Conservation (phyloP, 345 rosid genomes). For the Hibiscus mutabilis region DNA sequence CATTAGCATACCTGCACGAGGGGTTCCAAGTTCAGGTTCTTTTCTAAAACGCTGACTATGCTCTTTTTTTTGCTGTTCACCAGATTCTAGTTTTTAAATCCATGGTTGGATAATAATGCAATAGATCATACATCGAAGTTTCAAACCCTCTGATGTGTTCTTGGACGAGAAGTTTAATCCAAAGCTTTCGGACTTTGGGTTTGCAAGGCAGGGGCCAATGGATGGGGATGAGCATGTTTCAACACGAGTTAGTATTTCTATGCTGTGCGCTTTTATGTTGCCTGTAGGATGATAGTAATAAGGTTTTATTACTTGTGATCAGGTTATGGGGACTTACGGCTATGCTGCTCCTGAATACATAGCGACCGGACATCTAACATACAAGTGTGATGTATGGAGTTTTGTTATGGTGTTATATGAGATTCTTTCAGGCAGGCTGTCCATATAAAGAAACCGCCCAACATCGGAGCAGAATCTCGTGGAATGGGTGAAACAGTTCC, state of each 20-base stretch:
- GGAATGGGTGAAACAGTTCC: conserved; percentile 65
- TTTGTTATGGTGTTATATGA: conserved; percentile 81
- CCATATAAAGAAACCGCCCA: conserved; percentile 59
- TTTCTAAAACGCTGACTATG: not conserved
- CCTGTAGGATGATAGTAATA: not conserved
- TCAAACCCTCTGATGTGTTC: conserved; percentile 69
- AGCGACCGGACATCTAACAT: conserved; percentile 69
- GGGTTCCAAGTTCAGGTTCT: conserved; percentile 67
- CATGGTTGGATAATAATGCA: not conserved
- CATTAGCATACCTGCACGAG: conserved; percentile 74
- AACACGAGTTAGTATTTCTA: conserved; percentile 53
- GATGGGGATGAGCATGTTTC: conserved; percentile 29
- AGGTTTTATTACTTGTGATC: conserved; percentile 8
- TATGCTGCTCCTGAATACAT: conserved; percentile 93
- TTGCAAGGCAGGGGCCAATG: conserved; percentile 84
- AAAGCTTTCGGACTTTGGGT: conserved; percentile 72
- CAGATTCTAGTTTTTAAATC: not conserved
- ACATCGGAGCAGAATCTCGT: conserved; percentile 49
- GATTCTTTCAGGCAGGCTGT: conserved; percentile 70
- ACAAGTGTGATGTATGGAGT: conserved; percentile 79
- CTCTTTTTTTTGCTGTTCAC: no score
- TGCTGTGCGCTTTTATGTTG: not conserved
- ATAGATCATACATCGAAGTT: conserved; percentile 74
- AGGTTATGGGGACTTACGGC: conserved; percentile 80
- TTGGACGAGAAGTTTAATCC: conserved; percentile 58